Percentiles rank a stretch among this genome's conserved stretches.
phyloP scores from a whole-genome alignment of 495 filamentous ascomycete species.

The Xanthoparmelia taractica region DNA sequence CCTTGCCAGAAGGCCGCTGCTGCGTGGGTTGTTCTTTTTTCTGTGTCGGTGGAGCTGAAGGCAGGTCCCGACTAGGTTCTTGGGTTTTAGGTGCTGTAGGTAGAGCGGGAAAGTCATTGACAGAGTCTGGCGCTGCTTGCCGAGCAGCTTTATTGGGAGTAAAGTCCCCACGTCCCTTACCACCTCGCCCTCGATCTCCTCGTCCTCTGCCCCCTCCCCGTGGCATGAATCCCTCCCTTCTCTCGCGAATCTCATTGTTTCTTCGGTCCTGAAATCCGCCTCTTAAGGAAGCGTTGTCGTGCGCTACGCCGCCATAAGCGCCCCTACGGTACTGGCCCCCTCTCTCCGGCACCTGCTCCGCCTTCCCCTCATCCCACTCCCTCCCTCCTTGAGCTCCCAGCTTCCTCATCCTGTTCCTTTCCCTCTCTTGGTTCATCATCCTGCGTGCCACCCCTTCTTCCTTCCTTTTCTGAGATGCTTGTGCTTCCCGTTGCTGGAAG shows the following conservation, averaged over 20 bases:
- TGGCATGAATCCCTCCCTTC: conserved; percentile 9
- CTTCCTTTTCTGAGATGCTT: conserved; percentile 45
- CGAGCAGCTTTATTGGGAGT: conserved; percentile 14
- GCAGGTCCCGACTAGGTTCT: conserved; percentile 10
- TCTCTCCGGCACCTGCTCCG: conserved; percentile 47
- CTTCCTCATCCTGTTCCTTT: conserved; percentile 64
- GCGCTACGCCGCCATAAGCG: conserved; percentile 50
- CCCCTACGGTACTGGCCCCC: conserved; percentile 44
- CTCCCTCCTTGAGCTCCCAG: conserved; percentile 55
- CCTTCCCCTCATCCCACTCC: conserved; percentile 73
- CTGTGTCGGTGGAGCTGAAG: conserved; percentile 32
- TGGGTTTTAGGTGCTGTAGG: conserved; percentile 31
- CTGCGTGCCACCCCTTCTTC: conserved; percentile 49
- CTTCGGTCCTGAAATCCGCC: conserved; percentile 9
- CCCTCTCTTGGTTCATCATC: conserved; percentile 61
- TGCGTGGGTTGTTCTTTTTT: conserved; percentile 23
- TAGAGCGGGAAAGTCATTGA: conserved; percentile 37
- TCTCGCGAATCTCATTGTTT: not conserved
- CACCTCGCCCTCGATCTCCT: conserved; percentile 21
- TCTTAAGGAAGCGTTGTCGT: conserved; percentile 9
- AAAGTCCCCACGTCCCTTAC: conserved; percentile 21
- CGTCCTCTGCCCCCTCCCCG: conserved; percentile 20
- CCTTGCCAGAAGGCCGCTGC: conserved; percentile 23
- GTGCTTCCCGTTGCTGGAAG: conserved; percentile 57
- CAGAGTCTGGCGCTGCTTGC: conserved; percentile 16